Percentiles rank a stretch among this genome's conserved stretches.
phyloP scores from a whole-genome alignment of 352 stramenopile genomes.

The Phytophthora syringae region DNA sequence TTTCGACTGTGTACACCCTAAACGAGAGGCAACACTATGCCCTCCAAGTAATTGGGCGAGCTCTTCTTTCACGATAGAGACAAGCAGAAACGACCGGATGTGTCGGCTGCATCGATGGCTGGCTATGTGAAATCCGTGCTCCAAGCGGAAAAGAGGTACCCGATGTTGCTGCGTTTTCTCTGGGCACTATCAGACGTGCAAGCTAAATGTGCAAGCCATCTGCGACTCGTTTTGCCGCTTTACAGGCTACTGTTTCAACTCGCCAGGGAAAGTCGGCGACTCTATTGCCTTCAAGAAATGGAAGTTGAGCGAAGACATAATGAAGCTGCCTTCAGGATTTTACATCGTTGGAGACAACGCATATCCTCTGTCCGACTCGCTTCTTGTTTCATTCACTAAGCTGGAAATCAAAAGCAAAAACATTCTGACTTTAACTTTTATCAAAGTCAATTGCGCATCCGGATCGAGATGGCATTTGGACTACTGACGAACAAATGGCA shows the following conservation, averaged over 20 bases:
- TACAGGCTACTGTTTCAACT: constrained; percentile 22
- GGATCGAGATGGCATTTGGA: constrained; percentile 53
- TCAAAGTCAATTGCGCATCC: constrained; percentile 41
- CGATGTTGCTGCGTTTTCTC: constrained; percentile 19
- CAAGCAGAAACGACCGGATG: no score
- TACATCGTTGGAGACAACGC: constrained; percentile 11
- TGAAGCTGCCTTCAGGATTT: neutral
- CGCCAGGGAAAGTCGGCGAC: constrained; percentile 7
- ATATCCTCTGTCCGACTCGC: constrained; percentile 1
- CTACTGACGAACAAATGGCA: constrained; percentile 35
- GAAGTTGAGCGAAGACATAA: constrained; percentile 3
- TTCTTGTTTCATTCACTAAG: constrained; percentile 6
- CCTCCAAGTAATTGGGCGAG: no score
- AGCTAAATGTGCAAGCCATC: constrained; percentile 17
- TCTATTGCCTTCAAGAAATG: constrained; percentile 13
- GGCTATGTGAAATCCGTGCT: constrained; percentile 12
- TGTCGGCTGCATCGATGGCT: constrained; percentile 14
- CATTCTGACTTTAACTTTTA: constrained; percentile 6
- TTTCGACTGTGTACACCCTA: no score
- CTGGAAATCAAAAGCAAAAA: constrained; percentile 6
- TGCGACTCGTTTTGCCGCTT: constrained; percentile 6
- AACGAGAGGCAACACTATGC: no score
- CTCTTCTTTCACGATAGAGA: no score
- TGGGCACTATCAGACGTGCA: constrained; percentile 6
- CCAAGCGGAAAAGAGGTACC: constrained; percentile 1